phyloP scores from a whole-genome alignment of 176 grass and related monocot species.

The Rhipidocladum racemiflorum region DNA sequence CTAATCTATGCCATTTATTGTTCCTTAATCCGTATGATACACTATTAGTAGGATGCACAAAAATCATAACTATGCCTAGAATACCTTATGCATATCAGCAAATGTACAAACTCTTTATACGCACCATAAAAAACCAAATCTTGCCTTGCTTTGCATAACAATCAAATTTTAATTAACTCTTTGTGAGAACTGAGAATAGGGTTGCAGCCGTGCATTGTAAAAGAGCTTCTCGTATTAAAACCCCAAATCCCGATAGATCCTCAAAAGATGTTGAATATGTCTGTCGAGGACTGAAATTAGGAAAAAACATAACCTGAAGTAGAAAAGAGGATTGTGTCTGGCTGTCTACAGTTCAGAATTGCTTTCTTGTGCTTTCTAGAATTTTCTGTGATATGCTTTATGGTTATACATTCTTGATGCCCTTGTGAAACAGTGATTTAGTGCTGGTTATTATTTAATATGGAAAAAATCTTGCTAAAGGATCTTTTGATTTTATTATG shows the following conservation, averaged over 20 bases:
- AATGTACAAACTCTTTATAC: neutral
- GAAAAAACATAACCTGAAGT: neutral
- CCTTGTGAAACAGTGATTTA: neutral
- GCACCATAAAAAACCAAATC: neutral
- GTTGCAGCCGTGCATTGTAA: neutral
- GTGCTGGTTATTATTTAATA: neutral
- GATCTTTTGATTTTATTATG: neutral
- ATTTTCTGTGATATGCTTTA: neutral
- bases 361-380: slow-evolving; percentile 1
- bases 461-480: neutral
- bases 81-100: neutral
- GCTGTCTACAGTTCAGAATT: neutral
- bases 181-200: neutral
- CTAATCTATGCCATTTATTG: neutral
- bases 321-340: slow-evolving; percentile 5
- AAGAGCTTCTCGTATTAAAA: neutral
- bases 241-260: neutral
- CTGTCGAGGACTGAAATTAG: neutral
- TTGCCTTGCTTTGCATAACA: neutral
- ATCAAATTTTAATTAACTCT: neutral
- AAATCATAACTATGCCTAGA: neutral
- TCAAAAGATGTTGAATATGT: neutral
- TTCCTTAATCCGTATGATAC: neutral
- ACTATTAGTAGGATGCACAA: neutral
- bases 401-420: neutral